Evolutionary conservation across 2,329 filamentous ascomycete genomes (phyloP), one percentile per base, ranked within the genome.

Genomic region (Periconia digitata): DNA sequence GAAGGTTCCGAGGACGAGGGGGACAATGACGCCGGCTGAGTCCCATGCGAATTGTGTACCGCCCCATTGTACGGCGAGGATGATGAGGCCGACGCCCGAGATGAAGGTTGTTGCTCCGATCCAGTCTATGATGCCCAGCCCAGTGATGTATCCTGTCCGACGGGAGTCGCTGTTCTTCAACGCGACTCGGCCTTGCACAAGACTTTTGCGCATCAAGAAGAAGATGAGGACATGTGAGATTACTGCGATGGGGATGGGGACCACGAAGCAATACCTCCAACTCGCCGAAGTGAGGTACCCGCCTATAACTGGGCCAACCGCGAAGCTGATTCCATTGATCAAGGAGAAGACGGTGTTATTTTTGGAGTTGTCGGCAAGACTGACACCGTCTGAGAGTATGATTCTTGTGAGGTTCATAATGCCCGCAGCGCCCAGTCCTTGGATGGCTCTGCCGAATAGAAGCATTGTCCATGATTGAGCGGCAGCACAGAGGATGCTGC

Each of bases 361-460:
- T 86, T 62, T 86, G 83, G 49, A 95, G 76, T 53, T 92, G 82
- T 72, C 85, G 86, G 64, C 92, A 89, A 74, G 66, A 1, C 79
- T 79, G 6, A 88, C 84, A 48, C 81, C 81, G 59, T 87, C 85
- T 0, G 85, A 81, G 12, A 89, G 72, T n/a, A 87, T 78, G 6
- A 83, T 80, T 38, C 81, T 79, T 23, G 84, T 80, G 27, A 82
- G 70, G 29, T 85, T 84, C 55, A 80, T 77, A 15, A 87, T 73
- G 0, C 85, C 85, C 0, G 84, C 81, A 24, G 81, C 80, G 4
- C 81, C 80, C 1, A 85, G 62, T 10, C 85, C 85, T 60, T 87
- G 84, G 1, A 88, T 67, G 0, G 78, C 83, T 37, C 85, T 76
- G 1, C 85, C 85, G 3, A 87, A 72, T 0, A 87, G 75, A 2